Evolutionary conservation across 768 basidiomycete genomes (phyloP), one percentile per base, ranked within the genome.

Genomic region (Rhodotorula toruloides): DNA sequence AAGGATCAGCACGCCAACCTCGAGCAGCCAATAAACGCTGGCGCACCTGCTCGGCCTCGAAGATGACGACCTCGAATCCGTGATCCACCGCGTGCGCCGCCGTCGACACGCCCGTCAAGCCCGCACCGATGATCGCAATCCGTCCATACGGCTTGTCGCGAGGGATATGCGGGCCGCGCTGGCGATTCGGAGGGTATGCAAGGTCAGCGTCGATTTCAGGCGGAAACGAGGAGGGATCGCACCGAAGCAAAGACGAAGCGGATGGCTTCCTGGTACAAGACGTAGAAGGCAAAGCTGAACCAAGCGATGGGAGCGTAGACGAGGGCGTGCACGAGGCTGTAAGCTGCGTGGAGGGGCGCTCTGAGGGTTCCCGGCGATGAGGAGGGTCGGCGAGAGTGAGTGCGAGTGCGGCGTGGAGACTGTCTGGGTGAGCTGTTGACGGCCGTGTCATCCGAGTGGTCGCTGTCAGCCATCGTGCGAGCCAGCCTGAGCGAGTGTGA

Each of bases 31-130:
- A 25, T 31, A 22, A 31, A 36, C 7, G 16, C 11, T 27, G 6
- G 31, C 60, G 22, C 25, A 53, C 54, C 36, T 54, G 22, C n/a
- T 60, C 63, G 9, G 31, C 54, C 27, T 83, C 83, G 70, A 78
- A 83, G 4, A 84, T 79, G 32, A 81, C 80, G 17, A 83, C 82
- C 39, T 84, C 82, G 63, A 84, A 83, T 25, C 81, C 81, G 65
- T 83, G 82, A 0, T 81, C 78, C 32, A 82, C 79, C 36, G 79
- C 79, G 67, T 83, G 81, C 22, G 79, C 79, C 39, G 37, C 50
- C 19, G 22, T 32, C 21, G 36, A 52, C 17, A 84, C 74, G 27
- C 83, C 82, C 1, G 82, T 83, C 16, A 83, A 74, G 17, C 83
- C 83, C 3, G 82, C 81, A 13, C 83, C 82, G 54, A 83, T 78